Conservation (phyloP, 768 basidiomycete species). For the Zangia roseola region DNA sequence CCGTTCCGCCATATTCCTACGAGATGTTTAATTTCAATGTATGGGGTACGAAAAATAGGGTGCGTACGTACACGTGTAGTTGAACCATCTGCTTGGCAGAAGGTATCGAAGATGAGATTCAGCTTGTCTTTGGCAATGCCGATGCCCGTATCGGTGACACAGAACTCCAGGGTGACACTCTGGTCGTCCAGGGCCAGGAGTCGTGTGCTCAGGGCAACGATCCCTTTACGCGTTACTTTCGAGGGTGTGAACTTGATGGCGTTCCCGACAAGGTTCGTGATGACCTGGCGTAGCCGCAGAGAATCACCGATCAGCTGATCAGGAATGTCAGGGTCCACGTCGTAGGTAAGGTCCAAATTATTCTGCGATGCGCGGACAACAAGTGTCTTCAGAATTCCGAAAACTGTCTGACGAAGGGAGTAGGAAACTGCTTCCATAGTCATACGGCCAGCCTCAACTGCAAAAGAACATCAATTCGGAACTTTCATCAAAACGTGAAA, state of each 20-base stretch:
- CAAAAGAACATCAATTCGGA: slow-evolving; percentile 8
- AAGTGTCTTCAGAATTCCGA: slow-evolving; percentile 95
- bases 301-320: slow-evolving; percentile 98
- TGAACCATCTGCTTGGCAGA: slow-evolving; percentile 98
- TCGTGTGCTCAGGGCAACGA: slow-evolving; percentile 86
- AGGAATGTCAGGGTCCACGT: slow-evolving; percentile 93
- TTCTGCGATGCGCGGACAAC: slow-evolving; percentile 97
- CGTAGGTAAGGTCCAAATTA: slow-evolving; percentile 93
- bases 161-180: slow-evolving; percentile 91
- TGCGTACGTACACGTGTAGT: slow-evolving; percentile 75
- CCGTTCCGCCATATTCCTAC: slow-evolving; percentile 96
- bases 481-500: slow-evolving; percentile 16
- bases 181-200: slow-evolving; percentile 76
- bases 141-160: slow-evolving; percentile 96
- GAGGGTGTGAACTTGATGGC: slow-evolving; percentile 96
- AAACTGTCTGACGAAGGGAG: slow-evolving; percentile 94
- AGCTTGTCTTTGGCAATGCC: slow-evolving; percentile 98
- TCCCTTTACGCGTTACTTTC: slow-evolving; percentile 75
- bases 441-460: slow-evolving; percentile 99
- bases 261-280: slow-evolving; percentile 93
- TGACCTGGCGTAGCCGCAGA: slow-evolving; percentile 89
- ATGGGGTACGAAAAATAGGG: slow-evolving; percentile 7
- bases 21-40: slow-evolving; percentile 13
- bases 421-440: slow-evolving; percentile 99
- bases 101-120: slow-evolving; percentile 98